Conservation (phyloP, 306 rosid genomes). For the Vigna mungo region DNA sequence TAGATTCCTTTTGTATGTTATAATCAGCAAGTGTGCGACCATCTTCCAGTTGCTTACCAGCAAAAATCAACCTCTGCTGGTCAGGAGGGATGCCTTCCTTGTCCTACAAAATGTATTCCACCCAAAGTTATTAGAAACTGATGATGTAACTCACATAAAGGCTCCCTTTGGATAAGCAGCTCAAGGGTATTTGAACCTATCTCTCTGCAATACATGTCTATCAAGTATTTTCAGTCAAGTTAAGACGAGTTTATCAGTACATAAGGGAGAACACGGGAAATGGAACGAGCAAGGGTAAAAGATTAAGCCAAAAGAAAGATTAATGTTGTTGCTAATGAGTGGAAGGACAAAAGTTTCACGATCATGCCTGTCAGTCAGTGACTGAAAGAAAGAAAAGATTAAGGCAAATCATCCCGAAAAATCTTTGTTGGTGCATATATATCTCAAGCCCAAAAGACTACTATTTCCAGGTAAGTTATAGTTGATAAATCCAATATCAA, state of each 20-base stretch:
- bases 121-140: slow-evolving; percentile 10
- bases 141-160: not conserved
- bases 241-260: not conserved
- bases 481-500: not conserved
- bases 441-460: slow-evolving; percentile 8
- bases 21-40: slow-evolving; percentile 96
- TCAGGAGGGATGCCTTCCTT: slow-evolving; percentile 99
- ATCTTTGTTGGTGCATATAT: not conserved
- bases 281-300: slow-evolving; percentile 76
- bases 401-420: slow-evolving; percentile 56
- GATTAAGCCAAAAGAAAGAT: slow-evolving; percentile 80
- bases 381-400: slow-evolving; percentile 74
- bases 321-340: slow-evolving; percentile 75
- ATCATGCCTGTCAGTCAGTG: slow-evolving; percentile 95
- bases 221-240: not conserved
- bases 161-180: not conserved
- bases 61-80: slow-evolving; percentile 94
- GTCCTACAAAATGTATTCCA: slow-evolving; percentile 63
- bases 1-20: slow-evolving; percentile 96
- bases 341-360: slow-evolving; percentile 81
- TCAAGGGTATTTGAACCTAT: not conserved
- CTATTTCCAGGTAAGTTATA: not conserved
- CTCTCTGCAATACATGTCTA: not conserved
- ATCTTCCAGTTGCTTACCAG: slow-evolving; percentile 99
- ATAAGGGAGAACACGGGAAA: slow-evolving; percentile 53